Evolutionary conservation across 495 filamentous ascomycete species (phyloP).

Genomic region (Ascodesmis nigricans): DNA sequence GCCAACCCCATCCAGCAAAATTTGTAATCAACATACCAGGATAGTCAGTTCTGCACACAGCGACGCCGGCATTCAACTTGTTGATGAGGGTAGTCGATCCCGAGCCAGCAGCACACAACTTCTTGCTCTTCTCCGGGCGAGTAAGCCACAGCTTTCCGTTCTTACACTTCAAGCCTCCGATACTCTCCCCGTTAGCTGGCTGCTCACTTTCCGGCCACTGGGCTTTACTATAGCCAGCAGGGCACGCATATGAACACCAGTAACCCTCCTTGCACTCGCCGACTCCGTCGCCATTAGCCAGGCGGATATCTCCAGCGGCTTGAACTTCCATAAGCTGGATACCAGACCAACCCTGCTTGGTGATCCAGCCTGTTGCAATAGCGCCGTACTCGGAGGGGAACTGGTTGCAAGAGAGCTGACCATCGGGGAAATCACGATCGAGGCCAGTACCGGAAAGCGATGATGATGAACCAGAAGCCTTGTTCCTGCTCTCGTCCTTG

Average conservation of each 20-base stretch:
- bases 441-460: conserved; percentile 31
- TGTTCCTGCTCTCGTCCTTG: neutral
- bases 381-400: conserved; percentile 80
- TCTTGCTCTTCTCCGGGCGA: conserved; percentile 37
- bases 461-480: neutral
- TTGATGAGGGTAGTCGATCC: conserved; percentile 53
- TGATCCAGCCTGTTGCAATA: conserved; percentile 42
- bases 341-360: conserved; percentile 56
- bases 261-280: conserved; percentile 36
- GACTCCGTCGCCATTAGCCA: conserved; percentile 24
- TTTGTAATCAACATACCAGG: conserved; percentile 35
- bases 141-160: conserved; percentile 59
- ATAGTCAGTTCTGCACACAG: conserved; percentile 90
- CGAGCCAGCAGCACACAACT: conserved; percentile 54
- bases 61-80: conserved; percentile 37
- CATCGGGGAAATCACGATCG: conserved; percentile 47
- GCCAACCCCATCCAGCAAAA: neutral
- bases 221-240: conserved; percentile 71
- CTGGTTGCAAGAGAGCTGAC: conserved; percentile 40
- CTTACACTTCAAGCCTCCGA: conserved; percentile 74
- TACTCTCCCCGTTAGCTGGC: conserved; percentile 61
- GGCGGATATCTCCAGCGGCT: conserved; percentile 33
- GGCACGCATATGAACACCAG: conserved; percentile 90
- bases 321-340: conserved; percentile 60
- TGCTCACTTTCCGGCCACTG: conserved; percentile 77